Base-by-base conservation (phyloP, 2,329 filamentous ascomycete genomes). In the Pseudofabraea citricarpa region DNA sequence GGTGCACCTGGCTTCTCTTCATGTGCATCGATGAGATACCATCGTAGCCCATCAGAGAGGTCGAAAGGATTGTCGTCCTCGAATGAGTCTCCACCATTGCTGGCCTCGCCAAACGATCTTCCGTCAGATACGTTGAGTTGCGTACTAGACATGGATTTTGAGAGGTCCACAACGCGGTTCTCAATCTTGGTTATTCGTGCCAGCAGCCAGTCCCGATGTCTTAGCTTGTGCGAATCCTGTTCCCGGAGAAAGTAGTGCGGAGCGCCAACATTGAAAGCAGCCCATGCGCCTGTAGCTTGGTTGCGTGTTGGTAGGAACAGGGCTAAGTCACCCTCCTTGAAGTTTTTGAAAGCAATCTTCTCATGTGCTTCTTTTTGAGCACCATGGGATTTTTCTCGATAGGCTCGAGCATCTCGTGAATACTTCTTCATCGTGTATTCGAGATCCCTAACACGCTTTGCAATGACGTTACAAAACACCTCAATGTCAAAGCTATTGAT, bases 21-120 rank as follows among this genome's bases (percentile, higher is more conserved):
- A 2, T 80, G 76, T 0, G 93, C 93, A 60, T 98, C 91, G 26
- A 98, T 83, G 5, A 98, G 77, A 65, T 96, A 97, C 93, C 93
- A 98, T 24, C 91, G 82, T 37, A 98, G 70, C 3, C 93, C 93
- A 57, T 98, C 93, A 0, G 90, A 95, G 10, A 98, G 75, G 56
- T 96, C 90, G 63, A 98, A 98, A 0, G 93, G 93, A 58, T 98
- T 98, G 52, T 97, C 93, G 50, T 95, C 90, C 52, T 95, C 89
- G 16, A 79, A 67, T 1, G 77, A 81, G 5, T 70, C 64, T 12
- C 61, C 68, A 15, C 68, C 74, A 46, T 78, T 78, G 51, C 76
- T 81, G 2, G 59, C 60, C 35, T 74, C 73, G 13, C 68, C 70
- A 27, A 74, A 60, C 5, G 68, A 71, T 15, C 64, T 63, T 12